Evolutionary conservation across 345 rosid species (phyloP).

Genomic region (Litchi chinensis): DNA sequence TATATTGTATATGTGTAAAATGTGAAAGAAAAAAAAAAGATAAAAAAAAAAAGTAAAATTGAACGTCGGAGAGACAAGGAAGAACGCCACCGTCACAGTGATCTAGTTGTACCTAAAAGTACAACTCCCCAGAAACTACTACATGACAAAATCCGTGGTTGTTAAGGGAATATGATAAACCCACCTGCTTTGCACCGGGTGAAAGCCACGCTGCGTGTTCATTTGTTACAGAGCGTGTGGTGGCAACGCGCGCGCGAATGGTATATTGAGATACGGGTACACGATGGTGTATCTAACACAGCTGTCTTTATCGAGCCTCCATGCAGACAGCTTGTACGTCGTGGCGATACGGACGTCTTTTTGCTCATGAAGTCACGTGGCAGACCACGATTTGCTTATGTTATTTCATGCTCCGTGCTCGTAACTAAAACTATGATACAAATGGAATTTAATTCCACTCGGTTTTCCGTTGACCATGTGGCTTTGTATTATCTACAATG

Average conservation of each 20-base stretch:
- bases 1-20: no score
- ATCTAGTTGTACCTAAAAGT: neutral
- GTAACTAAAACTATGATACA: no score
- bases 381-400: neutral
- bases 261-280: neutral
- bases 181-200: neutral
- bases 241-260: neutral
- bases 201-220: neutral
- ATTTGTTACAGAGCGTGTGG: neutral
- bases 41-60: neutral
- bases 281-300: no score
- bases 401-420: neutral
- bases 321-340: conserved; percentile 3
- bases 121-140: neutral
- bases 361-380: neutral
- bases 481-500: no score
- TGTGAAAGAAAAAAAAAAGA: neutral
- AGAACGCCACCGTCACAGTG: neutral
- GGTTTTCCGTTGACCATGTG: neutral
- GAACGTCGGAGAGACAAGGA: neutral
- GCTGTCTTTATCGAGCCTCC: neutral
- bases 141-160: neutral
- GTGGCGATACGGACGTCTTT: neutral
- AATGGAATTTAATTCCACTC: neutral
- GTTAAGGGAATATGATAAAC: neutral